phyloP scores from a whole-genome alignment of 371 early-diverging fungal species.

The Mucor indicus region DNA sequence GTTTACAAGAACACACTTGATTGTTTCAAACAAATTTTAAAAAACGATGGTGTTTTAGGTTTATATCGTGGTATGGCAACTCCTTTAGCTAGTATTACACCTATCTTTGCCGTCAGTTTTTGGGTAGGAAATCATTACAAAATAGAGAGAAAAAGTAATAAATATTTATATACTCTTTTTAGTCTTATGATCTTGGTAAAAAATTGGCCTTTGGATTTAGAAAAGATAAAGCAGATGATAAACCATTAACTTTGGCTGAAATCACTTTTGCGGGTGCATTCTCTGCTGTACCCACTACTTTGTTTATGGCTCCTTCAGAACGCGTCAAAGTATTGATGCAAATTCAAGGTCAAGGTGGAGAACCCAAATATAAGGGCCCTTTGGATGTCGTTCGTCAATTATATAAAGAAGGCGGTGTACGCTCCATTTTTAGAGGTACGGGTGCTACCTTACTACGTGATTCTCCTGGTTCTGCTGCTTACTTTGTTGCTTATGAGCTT shows the following conservation, averaged over 20 bases:
- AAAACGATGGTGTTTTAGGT: conserved; percentile 86
- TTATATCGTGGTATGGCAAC: conserved; percentile 95
- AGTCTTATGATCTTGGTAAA: conserved; percentile 75
- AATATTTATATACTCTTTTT: too few relatives aligned
- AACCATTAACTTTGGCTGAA: conserved; percentile 71
- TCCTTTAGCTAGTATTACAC: conserved; percentile 89
- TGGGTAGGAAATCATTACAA: conserved; percentile 68
- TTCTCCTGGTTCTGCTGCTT: conserved; percentile 93
- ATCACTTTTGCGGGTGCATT: conserved; percentile 92
- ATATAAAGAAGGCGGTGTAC: conserved; percentile 77
- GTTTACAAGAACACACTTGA: conserved; percentile 85
- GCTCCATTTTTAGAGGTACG: conserved; percentile 89
- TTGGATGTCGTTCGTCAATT: conserved; percentile 73
- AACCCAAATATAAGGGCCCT: conserved; percentile 75
- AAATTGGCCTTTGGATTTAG: conserved; percentile 61
- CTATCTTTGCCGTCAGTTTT: conserved; percentile 94
- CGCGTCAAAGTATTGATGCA: conserved; percentile 95
- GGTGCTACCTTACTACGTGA: conserved; percentile 93
- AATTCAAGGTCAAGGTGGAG: conserved; percentile 56
- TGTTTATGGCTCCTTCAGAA: conserved; percentile 92
- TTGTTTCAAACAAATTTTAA: conserved; percentile 86
- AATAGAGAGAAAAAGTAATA: not conserved
- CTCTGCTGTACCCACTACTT: conserved; percentile 93
- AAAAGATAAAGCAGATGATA: conserved; percentile 51
- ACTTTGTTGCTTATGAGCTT: conserved; percentile 93